Conservation (phyloP, 768 basidiomycete species). For the Tephrocybe sp. region DNA sequence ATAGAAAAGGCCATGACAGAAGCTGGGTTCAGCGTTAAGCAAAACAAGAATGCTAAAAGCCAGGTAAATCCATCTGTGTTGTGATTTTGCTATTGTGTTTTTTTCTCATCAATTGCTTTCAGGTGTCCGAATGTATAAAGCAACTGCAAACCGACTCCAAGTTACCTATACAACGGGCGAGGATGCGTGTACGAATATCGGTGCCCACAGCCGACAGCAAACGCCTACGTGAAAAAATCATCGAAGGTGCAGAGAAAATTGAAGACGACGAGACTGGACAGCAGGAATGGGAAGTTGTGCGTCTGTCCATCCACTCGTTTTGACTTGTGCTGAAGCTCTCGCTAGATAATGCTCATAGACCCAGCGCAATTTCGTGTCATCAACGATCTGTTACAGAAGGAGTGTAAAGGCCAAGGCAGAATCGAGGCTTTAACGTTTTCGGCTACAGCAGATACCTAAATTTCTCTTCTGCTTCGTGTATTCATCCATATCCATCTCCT, state of each 20-base stretch:
- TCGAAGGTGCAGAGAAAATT: conserved; percentile 74
- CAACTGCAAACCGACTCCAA: conserved; percentile 76
- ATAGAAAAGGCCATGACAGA: conserved; percentile 98
- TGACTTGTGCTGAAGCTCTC: background rate
- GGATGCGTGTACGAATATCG: conserved; percentile 86
- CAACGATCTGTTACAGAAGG: conserved; percentile 86
- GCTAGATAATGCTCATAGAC: conserved; percentile 87
- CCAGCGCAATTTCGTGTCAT: conserved; percentile 88
- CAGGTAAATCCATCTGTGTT: conserved; percentile 52
- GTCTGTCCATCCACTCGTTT: conserved; percentile 24
- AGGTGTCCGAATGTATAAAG: conserved; percentile 91
- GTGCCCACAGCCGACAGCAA: conserved; percentile 69
- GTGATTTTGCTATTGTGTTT: background rate
- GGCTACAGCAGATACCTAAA: conserved; percentile 44
- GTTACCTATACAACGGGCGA: conserved; percentile 89
- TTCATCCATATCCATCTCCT: background rate
- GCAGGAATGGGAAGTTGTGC: conserved; percentile 85
- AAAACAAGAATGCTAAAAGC: conserved; percentile 88
- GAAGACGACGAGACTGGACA: conserved; percentile 76
- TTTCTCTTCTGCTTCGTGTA: background rate
- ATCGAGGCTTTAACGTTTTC: conserved; percentile 81
- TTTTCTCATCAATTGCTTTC: background rate
- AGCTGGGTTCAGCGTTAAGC: conserved; percentile 88
- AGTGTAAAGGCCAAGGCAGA: conserved; percentile 84
- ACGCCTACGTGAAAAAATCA: conserved; percentile 64